A percentile compares a stretch with the other conserved stretches of the same genome.
Evolutionary conservation across 257 asterid species (phyloP).

Genomic region (Solanum appendiculatum): DNA sequence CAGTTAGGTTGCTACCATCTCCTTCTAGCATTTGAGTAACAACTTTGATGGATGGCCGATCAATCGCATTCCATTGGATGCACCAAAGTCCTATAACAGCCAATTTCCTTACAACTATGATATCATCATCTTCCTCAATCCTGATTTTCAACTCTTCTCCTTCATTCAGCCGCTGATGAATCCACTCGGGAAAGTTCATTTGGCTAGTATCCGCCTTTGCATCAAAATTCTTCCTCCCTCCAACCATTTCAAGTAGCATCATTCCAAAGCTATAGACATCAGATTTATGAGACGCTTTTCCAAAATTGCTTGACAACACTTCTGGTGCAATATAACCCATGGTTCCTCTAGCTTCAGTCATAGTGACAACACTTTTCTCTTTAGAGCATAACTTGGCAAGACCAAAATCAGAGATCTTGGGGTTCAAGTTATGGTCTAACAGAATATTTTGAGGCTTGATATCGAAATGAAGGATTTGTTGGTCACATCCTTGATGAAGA

Average conservation of each 20-base stretch:
- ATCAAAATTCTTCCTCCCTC: conserved; percentile 24
- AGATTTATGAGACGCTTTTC: conserved; percentile 22
- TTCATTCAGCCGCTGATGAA: conserved; percentile 11
- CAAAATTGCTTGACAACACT: conserved; percentile 21
- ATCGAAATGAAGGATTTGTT: conserved; percentile 7
- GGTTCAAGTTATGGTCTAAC: conserved; percentile 15
- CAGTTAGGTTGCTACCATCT: conserved; percentile 4
- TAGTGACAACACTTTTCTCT: conserved; percentile 10
- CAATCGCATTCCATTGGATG: conserved; percentile 23
- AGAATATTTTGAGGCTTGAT: conserved; percentile 19
- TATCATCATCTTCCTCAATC: conserved; percentile 3
- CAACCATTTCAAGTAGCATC: conserved; percentile 34
- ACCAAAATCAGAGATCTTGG: conserved; percentile 29
- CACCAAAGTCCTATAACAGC: conserved; percentile 20
- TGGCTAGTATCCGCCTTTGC: conserved; percentile 3
- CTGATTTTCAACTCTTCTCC: conserved; percentile 4
- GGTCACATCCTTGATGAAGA: conserved; percentile 14
- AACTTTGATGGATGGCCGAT: conserved; percentile 19
- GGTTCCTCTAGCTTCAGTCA: conserved; percentile 30
- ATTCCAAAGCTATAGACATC: conserved; percentile 28
- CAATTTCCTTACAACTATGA: conserved; percentile 4
- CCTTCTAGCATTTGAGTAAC: conserved; percentile 31
- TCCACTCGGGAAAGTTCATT: conserved; percentile 27
- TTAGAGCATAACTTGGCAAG: conserved; percentile 20
- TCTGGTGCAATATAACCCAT: conserved; percentile 36